These are phyloP conservation scores for Eudorina sp. DNA, from an alignment of 139 green algal genomes.

Conservation along the genomic window DNA sequence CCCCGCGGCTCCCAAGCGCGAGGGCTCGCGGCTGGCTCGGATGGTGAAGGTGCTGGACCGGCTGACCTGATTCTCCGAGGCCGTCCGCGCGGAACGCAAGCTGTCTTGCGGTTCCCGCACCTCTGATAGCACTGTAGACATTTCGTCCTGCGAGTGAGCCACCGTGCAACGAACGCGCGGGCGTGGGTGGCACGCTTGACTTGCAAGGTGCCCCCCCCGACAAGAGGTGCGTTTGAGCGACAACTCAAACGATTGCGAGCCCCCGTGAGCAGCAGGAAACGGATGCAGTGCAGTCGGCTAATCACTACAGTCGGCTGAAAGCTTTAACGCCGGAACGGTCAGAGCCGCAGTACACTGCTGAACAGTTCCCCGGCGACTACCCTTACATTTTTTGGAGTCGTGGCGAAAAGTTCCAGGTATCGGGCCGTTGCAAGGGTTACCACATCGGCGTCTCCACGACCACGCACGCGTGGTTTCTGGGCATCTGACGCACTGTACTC, in stretches of 20 bases:
- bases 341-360: too few species aligned
- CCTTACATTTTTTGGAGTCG: not conserved
- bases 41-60: constrained; percentile 1
- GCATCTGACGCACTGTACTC: not conserved
- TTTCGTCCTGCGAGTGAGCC: not conserved
- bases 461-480: not conserved
- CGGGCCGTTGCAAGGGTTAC: constrained; percentile 12
- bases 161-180: too few species aligned
- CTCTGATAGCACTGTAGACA: not conserved
- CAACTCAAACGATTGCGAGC: too few species aligned
- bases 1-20: not conserved
- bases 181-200: too few species aligned
- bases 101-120: not conserved
- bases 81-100: constrained; percentile 12
- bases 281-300: too few species aligned
- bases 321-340: too few species aligned
- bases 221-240: too few species aligned
- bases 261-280: too few species aligned
- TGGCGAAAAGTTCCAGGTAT: constrained; percentile 14
- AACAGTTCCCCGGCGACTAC: too few species aligned
- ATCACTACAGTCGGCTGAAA: too few species aligned
- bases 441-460: constrained; percentile 1
- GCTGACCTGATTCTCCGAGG: constrained; percentile 3
- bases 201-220: too few species aligned
- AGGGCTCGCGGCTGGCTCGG: constrained; percentile 3